A percentile compares a stretch with the other conserved stretches of the same genome.
These are phyloP conservation scores for Priceomyces medius DNA, from an alignment of 805 yeast genomes.

Conservation along the genomic window DNA sequence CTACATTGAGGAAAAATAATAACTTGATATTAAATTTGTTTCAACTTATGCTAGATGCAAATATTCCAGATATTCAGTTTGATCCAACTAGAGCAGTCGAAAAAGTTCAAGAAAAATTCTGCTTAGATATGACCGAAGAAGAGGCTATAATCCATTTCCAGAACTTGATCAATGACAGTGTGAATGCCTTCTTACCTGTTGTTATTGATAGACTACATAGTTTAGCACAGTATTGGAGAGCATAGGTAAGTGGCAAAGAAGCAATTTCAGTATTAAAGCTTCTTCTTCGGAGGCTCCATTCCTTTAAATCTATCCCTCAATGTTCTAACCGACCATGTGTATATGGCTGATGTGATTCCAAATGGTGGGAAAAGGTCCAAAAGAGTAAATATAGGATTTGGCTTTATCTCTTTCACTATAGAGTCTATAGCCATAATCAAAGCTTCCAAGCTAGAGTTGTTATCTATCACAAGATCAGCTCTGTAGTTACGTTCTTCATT, in stretches of 20 bases:
- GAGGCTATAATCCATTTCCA: constrained; percentile 96
- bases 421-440: constrained; percentile 22
- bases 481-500: constrained; percentile 52
- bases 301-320: constrained; percentile 21
- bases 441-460: constrained; percentile 38
- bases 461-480: constrained; percentile 70
- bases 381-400: constrained; percentile 18
- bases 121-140: constrained; percentile 90
- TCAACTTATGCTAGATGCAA: constrained; percentile 90
- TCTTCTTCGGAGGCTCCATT: constrained; percentile 6
- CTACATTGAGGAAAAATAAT: constrained; percentile 84
- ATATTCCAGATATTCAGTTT: constrained; percentile 81
- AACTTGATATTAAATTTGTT: constrained; percentile 86
- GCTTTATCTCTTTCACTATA: constrained; percentile 25
- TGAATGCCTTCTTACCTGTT: constrained; percentile 88
- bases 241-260: constrained; percentile 36
- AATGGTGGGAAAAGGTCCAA: constrained; percentile 28
- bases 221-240: constrained; percentile 97
- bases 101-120: constrained; percentile 92
- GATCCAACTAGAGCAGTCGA: constrained; percentile 86
- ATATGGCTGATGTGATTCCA: constrained; percentile 22
- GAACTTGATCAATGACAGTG: constrained; percentile 89
- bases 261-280: background rate
- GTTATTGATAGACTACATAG: constrained; percentile 94
- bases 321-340: constrained; percentile 18